Percentiles rank a stretch among this genome's conserved stretches.
Conservation (phyloP, 352 stramenopile genomes). For the Pythium vanterpoolii region DNA sequence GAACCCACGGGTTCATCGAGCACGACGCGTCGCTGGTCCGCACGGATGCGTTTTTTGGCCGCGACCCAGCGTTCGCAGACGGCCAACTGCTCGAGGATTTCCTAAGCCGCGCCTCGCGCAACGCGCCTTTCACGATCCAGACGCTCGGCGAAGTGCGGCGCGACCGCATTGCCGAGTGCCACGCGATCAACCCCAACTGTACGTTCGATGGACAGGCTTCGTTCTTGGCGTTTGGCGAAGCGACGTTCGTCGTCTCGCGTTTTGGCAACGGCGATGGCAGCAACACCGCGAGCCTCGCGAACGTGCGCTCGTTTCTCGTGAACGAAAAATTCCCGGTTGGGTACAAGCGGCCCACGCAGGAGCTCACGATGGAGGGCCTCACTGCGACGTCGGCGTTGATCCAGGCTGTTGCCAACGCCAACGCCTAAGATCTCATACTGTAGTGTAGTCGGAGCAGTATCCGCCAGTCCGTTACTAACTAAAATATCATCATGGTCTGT, state of each 20-base stretch:
- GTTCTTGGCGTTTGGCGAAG: background rate
- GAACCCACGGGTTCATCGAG: slow-evolving; percentile 30
- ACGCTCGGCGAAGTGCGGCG: background rate
- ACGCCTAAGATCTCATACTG: too few species aligned
- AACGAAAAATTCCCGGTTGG: background rate
- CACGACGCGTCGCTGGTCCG: slow-evolving; percentile 34
- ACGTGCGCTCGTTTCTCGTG: background rate
- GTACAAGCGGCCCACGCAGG: background rate
- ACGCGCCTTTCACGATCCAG: background rate
- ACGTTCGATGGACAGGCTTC: background rate
- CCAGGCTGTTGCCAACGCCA: too few species aligned
- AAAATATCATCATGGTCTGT: too few species aligned
- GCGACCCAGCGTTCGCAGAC: slow-evolving; percentile 30
- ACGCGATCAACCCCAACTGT: slow-evolving; percentile 2
- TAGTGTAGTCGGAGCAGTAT: too few species aligned
- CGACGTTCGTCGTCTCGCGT: background rate
- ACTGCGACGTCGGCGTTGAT: background rate
- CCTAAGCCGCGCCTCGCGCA: slow-evolving; percentile 11
- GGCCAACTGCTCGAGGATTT: slow-evolving; percentile 27
- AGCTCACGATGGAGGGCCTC: slow-evolving; percentile 4
- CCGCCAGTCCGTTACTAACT: too few species aligned
- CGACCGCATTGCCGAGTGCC: background rate
- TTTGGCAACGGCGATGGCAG: background rate
- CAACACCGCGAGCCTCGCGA: background rate
- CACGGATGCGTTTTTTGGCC: slow-evolving; percentile 30